These are phyloP conservation scores for Geotrichum siamense DNA, from an alignment of 1,139 yeast genomes.

Conservation along the genomic window DNA sequence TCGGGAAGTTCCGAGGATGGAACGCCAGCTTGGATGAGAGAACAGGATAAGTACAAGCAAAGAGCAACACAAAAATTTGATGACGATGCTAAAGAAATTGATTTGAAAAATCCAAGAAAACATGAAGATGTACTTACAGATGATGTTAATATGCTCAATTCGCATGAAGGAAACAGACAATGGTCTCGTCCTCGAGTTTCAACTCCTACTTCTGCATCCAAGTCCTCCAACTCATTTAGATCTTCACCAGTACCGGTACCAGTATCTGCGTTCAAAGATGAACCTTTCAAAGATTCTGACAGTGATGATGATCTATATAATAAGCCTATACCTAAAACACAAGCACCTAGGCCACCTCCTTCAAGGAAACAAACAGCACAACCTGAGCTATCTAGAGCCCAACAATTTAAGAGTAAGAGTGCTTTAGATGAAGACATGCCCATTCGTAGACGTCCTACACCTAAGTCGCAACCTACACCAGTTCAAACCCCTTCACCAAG, in stretches of 20 bases:
- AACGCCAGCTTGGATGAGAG: constrained; percentile 75
- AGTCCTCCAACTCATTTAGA: neutral
- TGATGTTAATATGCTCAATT: constrained; percentile 18
- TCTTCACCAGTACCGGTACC: neutral
- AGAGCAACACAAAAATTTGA: constrained; percentile 15
- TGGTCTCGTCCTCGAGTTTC: neutral
- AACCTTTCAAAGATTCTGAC: constrained; percentile 17
- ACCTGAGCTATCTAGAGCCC: constrained; percentile 15
- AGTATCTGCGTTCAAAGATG: constrained; percentile 5
- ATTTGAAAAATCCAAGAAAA: neutral
- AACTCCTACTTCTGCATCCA: too few species aligned
- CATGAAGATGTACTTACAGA: constrained; percentile 10
- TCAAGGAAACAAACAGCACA: constrained; percentile 5
- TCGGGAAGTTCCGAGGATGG: constrained; percentile 36
- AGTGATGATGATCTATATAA: constrained; percentile 1
- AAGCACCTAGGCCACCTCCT: constrained; percentile 10
- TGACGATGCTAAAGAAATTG: constrained; percentile 21
- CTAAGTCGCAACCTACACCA: constrained; percentile 9
- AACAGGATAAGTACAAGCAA: constrained; percentile 34
- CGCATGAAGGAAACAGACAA: constrained; percentile 7
- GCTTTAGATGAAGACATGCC: constrained; percentile 23
- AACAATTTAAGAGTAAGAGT: constrained; percentile 17
- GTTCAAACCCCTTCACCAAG: neutral
- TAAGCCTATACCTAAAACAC: neutral
- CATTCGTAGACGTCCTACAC: constrained; percentile 22